These are phyloP conservation scores for Colletotrichum sp. DNA, from an alignment of 2,329 filamentous ascomycete species.

Conservation along the genomic window DNA sequence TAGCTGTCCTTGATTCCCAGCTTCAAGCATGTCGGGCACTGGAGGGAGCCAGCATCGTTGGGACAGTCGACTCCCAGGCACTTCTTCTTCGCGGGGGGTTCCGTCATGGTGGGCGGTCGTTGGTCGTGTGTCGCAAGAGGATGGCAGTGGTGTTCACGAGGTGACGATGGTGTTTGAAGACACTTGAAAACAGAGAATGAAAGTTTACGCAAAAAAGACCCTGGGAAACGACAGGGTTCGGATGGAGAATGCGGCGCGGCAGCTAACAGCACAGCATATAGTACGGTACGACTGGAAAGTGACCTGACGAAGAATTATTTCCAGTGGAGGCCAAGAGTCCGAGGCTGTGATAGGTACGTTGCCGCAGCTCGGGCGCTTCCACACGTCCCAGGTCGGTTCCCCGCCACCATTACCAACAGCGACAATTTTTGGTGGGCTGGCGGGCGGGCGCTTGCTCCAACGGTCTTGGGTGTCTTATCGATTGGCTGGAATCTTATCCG, in stretches of 20 bases:
- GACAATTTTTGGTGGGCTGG: background rate
- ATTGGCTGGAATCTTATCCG: background rate
- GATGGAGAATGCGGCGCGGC: background rate
- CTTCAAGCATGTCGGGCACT: constrained; percentile 96
- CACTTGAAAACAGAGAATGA: background rate
- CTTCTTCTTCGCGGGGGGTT: constrained; percentile 64
- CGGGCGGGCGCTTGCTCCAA: background rate
- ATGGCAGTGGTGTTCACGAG: background rate
- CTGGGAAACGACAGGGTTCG: background rate
- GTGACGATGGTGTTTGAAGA: background rate
- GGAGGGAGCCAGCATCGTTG: constrained; percentile 83
- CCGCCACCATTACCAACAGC: background rate
- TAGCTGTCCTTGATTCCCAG: constrained; percentile 86
- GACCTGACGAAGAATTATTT: constrained; percentile 16
- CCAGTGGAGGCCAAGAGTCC: background rate
- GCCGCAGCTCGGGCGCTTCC: background rate
- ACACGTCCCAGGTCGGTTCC: background rate
- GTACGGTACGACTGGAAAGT: background rate
- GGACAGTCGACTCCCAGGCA: constrained; percentile 85
- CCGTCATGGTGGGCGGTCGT: constrained; percentile 45
- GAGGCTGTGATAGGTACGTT: constrained; percentile 16
- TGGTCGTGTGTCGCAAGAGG: background rate
- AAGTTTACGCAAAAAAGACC: background rate
- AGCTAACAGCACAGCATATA: background rate
- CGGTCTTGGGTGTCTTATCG: background rate